These are phyloP conservation scores for Candida coquimbonensis DNA, from an alignment of 805 yeast species.

Conservation along the genomic window DNA sequence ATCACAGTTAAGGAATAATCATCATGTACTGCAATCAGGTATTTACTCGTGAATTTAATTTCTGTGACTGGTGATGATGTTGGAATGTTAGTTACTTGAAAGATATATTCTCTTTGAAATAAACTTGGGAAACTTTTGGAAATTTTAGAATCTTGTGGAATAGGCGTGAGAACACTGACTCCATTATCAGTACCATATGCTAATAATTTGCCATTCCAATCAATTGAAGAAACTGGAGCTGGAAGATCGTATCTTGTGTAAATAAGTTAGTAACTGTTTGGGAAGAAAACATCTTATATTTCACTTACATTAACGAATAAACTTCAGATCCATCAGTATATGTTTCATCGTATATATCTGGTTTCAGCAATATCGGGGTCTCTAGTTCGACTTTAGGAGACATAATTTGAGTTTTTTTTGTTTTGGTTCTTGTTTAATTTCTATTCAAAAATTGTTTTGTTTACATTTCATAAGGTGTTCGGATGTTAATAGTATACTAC, in stretches of 20 bases:
- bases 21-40: slow-evolving; percentile 14
- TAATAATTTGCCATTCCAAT: slow-evolving; percentile 20
- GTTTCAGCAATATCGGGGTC: slow-evolving; percentile 16
- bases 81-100: slow-evolving; percentile 12
- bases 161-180: slow-evolving; percentile 18
- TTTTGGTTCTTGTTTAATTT: neutral
- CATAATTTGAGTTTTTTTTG: neutral
- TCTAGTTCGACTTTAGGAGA: slow-evolving; percentile 3
- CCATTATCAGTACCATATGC: slow-evolving; percentile 19
- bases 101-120: slow-evolving; percentile 22
- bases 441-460: neutral
- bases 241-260: slow-evolving; percentile 16
- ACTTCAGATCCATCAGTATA: slow-evolving; percentile 16
- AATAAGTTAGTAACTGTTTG: neutral
- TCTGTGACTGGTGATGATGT: slow-evolving; percentile 10
- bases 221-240: slow-evolving; percentile 10
- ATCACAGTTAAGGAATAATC: slow-evolving; percentile 15
- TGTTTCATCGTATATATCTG: slow-evolving; percentile 17
- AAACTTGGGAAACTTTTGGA: slow-evolving; percentile 17
- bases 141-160: slow-evolving; percentile 15
- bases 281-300: neutral
- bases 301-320: slow-evolving; percentile 17
- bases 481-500: neutral
- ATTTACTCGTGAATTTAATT: slow-evolving; percentile 18
- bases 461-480: neutral